Evolutionary conservation across 805 yeast species (phyloP).

Genomic region (Metschnikowia anglica): DNA sequence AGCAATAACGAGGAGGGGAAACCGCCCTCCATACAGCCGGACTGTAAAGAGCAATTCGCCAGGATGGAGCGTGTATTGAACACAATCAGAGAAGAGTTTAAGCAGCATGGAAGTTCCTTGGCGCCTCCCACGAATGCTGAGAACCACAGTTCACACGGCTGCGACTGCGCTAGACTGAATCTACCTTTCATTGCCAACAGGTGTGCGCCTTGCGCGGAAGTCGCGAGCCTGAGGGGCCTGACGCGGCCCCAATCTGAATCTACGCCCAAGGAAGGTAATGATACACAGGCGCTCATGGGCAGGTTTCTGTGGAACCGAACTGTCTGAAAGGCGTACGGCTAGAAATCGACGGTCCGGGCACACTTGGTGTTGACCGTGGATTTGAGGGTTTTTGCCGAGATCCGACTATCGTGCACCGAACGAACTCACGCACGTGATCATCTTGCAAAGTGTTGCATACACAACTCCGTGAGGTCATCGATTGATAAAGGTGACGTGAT

Average conservation of each 20-base stretch:
- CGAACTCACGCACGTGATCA: no score
- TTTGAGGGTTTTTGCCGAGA: no score
- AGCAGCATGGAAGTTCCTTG: no score
- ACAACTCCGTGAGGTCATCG: no score
- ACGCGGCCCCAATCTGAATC: slow-evolving; percentile 15
- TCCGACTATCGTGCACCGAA: no score
- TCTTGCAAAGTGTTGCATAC: no score
- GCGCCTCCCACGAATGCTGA: no score
- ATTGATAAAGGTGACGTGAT: no score
- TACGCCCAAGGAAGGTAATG: slow-evolving; percentile 11
- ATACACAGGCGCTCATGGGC: slow-evolving; percentile 19
- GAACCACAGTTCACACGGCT: not conserved
- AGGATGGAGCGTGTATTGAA: slow-evolving; percentile 4
- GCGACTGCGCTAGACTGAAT: slow-evolving; percentile 3
- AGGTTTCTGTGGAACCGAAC: slow-evolving; percentile 18
- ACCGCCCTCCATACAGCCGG: not conserved
- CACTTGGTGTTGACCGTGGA: not conserved
- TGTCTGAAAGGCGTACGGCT: not conserved
- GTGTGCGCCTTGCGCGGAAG: slow-evolving; percentile 11
- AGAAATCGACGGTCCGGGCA: not conserved
- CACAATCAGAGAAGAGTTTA: slow-evolving; percentile 1
- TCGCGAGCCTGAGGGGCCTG: not conserved
- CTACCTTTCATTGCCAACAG: not conserved
- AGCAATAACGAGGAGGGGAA: not conserved
- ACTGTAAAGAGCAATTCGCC: slow-evolving; percentile 1